Evolutionary conservation across 2,329 filamentous ascomycete species (phyloP), one percentile per base, ranked within the genome.

Genomic region (Cercospora zeae-maydis): DNA sequence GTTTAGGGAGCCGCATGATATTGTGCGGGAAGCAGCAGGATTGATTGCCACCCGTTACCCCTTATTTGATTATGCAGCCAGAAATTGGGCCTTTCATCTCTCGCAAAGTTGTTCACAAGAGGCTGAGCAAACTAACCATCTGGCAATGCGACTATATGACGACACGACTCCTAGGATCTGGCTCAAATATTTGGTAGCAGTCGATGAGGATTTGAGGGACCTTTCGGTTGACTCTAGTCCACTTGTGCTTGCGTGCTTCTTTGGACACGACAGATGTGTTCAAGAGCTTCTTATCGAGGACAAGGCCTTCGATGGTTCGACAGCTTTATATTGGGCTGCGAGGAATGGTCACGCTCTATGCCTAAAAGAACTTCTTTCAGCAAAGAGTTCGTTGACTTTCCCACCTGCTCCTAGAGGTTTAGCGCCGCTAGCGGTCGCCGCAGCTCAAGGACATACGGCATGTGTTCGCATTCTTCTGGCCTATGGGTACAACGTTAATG

Each of bases 61-160:
- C 19, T 27, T 53, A 31, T 53, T 53, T 53, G 49, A 53, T 53
- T 53, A 53, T 33, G 49, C 49, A 53, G 49, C 49, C 19, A 27
- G 49, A 53, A 53, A 53, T 31, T 53, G 49, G 49, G 27, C 49
- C 21, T 53, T 53, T 33, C 49, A 53, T 31, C 27, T 53, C 27
- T 53, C 49, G 19, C 49, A 53, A 16, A 27, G 49, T 33, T 33
- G n/a, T 27, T 16, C 49, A 33, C 24, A 53, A 53, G 19, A 33
- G 49, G n/a, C 19, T 16, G 33, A 8, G 19, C 49, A 53, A 33
- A 13, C 16, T 19, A 13, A 53, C n/a, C 49, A 33, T 27, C 49
- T 53, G 33, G 49, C 49, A 16, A 53, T 53, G 49, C 49, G 49
- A 16, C 49, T 53, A 27, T 31, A 53, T 31, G 27, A 27, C 27